Conservation (phyloP, 2,329 filamentous ascomycete species). For the Chaetothyriales sp. region DNA sequence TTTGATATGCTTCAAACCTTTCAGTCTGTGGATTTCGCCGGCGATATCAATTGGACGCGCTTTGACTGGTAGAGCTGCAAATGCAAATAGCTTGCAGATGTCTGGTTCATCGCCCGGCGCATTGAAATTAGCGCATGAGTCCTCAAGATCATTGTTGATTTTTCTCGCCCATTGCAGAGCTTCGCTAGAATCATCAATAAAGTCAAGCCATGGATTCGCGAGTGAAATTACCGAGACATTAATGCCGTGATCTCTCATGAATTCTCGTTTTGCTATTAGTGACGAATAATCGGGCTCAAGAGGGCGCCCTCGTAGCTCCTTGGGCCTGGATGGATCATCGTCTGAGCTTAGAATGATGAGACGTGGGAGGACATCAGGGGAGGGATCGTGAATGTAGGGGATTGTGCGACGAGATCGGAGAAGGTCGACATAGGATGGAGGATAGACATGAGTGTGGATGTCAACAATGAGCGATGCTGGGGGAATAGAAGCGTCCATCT, state of each 20-base stretch:
- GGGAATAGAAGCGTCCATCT: no score
- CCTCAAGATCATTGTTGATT: slow-evolving; percentile 67
- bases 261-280: slow-evolving; percentile 63
- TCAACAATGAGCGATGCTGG: slow-evolving; percentile 33
- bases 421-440: slow-evolving; percentile 45
- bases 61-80: slow-evolving; percentile 67
- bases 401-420: slow-evolving; percentile 38
- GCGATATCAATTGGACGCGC: slow-evolving; percentile 50
- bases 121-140: slow-evolving; percentile 47
- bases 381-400: slow-evolving; percentile 32
- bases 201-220: slow-evolving; percentile 91
- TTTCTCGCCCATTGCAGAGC: slow-evolving; percentile 43
- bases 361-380: slow-evolving; percentile 23
- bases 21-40: slow-evolving; percentile 50
- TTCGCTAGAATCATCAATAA: slow-evolving; percentile 50
- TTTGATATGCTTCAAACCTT: slow-evolving; percentile 51
- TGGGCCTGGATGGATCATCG: slow-evolving; percentile 27
- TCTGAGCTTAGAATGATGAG: slow-evolving; percentile 36
- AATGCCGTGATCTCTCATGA: slow-evolving; percentile 78
- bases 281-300: slow-evolving; percentile 74
- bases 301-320: slow-evolving; percentile 54
- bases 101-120: slow-evolving; percentile 11
- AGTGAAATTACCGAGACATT: slow-evolving; percentile 73
- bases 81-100: slow-evolving; percentile 54
- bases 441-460: slow-evolving; percentile 52